Conservation (phyloP, 352 stramenopile genomes). For the Plasmopara viticola region DNA sequence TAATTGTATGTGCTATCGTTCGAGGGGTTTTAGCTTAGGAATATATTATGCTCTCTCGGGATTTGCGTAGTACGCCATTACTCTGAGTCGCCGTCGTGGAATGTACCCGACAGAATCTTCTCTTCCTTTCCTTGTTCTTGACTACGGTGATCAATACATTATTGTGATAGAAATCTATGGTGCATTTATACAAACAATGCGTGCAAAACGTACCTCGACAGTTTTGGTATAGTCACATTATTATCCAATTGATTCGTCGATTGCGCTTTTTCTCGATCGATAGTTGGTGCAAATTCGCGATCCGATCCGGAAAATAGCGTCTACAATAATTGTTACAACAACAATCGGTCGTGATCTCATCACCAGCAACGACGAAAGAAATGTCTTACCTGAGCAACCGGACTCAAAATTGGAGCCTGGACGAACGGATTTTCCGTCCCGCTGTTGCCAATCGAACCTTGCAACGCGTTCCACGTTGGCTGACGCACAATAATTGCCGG, state of each 20-base stretch:
- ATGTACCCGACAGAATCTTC: conserved; percentile 55
- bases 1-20: too few species aligned
- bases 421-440: conserved; percentile 45
- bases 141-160: conserved; percentile 8
- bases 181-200: background rate
- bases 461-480: conserved; percentile 47
- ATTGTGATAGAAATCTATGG: background rate
- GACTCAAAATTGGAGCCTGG: conserved; percentile 35
- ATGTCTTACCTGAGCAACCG: conserved; percentile 16
- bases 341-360: background rate
- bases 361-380: conserved; percentile 3
- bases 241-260: conserved; percentile 40
- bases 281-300: conserved; percentile 31
- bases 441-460: conserved; percentile 34
- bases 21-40: background rate
- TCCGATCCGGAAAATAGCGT: conserved; percentile 29
- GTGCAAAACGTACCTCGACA: conserved; percentile 23
- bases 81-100: conserved; percentile 60
- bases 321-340: conserved; percentile 11
- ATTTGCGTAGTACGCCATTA: conserved; percentile 12
- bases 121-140: conserved; percentile 57
- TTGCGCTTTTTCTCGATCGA: conserved; percentile 28
- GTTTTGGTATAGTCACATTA: conserved; percentile 32
- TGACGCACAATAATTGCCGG: conserved; percentile 31
- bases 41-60: background rate